Evolutionary conservation across 2,329 filamentous ascomycete species (phyloP).

Genomic region (Trichocomaceae sp.): DNA sequence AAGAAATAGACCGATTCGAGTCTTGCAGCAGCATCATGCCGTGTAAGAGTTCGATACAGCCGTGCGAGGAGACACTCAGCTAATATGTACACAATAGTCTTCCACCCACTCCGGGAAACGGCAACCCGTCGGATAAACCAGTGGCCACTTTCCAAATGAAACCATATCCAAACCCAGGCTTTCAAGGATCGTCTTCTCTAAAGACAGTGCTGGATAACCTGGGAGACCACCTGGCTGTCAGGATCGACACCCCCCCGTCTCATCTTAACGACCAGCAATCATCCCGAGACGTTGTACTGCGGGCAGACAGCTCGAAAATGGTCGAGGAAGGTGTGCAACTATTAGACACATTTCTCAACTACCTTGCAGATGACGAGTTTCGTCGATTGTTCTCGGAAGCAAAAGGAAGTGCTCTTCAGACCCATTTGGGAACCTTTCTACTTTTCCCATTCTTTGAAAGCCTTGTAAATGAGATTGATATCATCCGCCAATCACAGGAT

Average conservation of each 20-base stretch:
- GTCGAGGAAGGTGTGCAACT: conserved; percentile 9
- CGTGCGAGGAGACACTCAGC: background rate
- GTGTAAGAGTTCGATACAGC: background rate
- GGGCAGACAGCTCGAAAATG: conserved; percentile 12
- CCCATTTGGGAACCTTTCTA: conserved; percentile 8
- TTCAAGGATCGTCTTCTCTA: conserved; percentile 10
- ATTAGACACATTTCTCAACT: conserved; percentile 9
- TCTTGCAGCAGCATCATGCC: background rate
- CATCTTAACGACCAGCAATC: conserved; percentile 5
- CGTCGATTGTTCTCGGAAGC: conserved; percentile 6
- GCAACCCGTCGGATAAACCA: conserved; percentile 2
- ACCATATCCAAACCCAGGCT: conserved; percentile 12
- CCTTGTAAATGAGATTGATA: conserved; percentile 5
- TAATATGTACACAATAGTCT: conserved; percentile 1
- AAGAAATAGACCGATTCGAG: conserved; percentile 5
- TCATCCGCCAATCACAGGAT: conserved; percentile 4
- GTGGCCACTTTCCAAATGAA: conserved; percentile 12
- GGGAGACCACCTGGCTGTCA: conserved; percentile 4
- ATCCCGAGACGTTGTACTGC: conserved; percentile 11
- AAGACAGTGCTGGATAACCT: conserved; percentile 11
- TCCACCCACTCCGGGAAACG: background rate
- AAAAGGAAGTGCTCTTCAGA: conserved; percentile 1
- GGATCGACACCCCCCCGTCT: conserved; percentile 6
- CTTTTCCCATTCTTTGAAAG: conserved; percentile 11
- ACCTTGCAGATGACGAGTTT: conserved; percentile 6